phyloP scores from a whole-genome alignment of 2,329 filamentous ascomycete species.

The Verticillium albo-atrum region DNA sequence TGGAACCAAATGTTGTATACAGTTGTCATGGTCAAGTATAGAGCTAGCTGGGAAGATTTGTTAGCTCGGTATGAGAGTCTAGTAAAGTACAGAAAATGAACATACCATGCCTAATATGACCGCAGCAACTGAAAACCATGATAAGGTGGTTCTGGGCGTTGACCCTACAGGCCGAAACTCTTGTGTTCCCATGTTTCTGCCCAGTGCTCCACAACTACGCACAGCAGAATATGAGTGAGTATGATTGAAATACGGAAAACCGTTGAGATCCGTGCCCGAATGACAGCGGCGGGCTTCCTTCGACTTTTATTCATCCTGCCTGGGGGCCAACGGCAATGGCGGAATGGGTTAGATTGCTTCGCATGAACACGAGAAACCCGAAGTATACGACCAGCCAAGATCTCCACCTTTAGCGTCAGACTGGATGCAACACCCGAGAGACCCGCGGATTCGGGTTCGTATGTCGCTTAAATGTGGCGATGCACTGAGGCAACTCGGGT shows the following conservation, averaged over 20 bases:
- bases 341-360: not conserved
- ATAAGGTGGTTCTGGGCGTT: not conserved
- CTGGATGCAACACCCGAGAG: not conserved
- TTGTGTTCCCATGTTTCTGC: not conserved
- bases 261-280: not conserved
- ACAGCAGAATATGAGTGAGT: not conserved
- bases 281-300: not conserved
- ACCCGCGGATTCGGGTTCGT: not conserved
- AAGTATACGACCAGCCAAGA: not conserved
- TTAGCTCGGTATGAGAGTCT: not conserved
- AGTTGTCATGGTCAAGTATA: not conserved
- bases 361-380: not conserved
- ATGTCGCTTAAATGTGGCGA: not conserved
- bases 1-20: constrained; percentile 24
- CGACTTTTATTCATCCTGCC: not conserved
- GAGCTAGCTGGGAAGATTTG: not conserved
- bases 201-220: not conserved
- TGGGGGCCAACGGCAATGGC: not conserved
- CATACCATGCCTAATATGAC: not conserved
- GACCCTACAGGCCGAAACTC: not conserved
- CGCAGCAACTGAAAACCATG: not conserved
- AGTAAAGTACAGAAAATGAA: not conserved
- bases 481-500: not conserved
- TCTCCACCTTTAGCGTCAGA: not conserved
- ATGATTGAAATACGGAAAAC: not conserved